These are phyloP conservation scores for Cystobasidium ongulense DNA, from an alignment of 768 basidiomycete genomes.

Conservation along the genomic window DNA sequence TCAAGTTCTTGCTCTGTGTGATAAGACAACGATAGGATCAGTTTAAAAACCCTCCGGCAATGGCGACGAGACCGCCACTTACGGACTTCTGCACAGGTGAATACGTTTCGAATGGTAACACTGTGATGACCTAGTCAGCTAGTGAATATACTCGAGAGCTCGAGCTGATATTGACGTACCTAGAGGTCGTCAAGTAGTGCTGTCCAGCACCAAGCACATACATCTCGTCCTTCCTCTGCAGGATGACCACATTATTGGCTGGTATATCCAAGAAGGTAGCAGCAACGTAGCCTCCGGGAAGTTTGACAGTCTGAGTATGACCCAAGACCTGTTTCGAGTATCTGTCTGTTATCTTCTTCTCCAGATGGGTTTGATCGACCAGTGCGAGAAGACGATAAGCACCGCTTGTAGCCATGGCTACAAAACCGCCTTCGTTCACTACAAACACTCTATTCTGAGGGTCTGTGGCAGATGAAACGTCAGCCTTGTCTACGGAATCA, in stretches of 20 bases:
- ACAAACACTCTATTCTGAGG: constrained; percentile 64
- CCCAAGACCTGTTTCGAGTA: constrained; percentile 22
- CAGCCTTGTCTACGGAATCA: not conserved
- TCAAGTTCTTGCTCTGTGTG: constrained; percentile 18
- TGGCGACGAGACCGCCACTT: not conserved
- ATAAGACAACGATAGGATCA: not conserved
- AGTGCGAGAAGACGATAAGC: constrained; percentile 57
- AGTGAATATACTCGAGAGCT: not conserved
- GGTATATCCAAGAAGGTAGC: constrained; percentile 51
- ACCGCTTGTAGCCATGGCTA: constrained; percentile 19
- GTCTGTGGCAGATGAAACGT: constrained; percentile 30
- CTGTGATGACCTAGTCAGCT: constrained; percentile 36
- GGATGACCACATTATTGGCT: constrained; percentile 75
- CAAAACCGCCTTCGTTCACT: constrained; percentile 44
- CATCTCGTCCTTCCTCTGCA: constrained; percentile 71
- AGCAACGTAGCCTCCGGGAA: constrained; percentile 11
- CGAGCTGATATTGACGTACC: not conserved
- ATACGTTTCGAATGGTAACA: constrained; percentile 52
- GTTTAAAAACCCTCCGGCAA: not conserved
- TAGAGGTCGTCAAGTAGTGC: constrained; percentile 74
- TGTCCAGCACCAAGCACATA: constrained; percentile 72
- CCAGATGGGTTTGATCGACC: constrained; percentile 74
- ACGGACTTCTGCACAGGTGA: constrained; percentile 78
- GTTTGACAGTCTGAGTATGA: constrained; percentile 1
- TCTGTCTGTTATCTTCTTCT: constrained; percentile 49